Base-by-base conservation (phyloP, 805 yeast species). In the Kuraishia hungarica region DNA sequence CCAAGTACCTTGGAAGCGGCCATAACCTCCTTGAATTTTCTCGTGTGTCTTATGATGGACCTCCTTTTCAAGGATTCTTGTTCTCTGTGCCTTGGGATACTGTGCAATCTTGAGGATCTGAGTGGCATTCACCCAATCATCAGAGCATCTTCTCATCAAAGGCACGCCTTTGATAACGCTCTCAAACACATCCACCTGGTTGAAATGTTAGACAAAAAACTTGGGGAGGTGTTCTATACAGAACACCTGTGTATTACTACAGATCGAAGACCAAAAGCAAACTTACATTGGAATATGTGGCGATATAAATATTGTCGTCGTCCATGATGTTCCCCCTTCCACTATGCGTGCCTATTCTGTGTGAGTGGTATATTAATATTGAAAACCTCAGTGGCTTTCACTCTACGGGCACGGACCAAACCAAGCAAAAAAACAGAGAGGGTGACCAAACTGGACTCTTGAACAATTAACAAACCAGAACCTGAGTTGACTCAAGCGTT, bases 71-170 rank as follows among this genome's bases (percentile, higher is more conserved):
- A 88, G 70, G 50, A 88, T 80, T 63, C 87, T 81, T 1, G 94
- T 87, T 67, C 96, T 72, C 63, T 84, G 86, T 1, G 92, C 87
- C 68, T 88, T 88, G 49, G 89, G 87, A 62, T 84, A 85, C 57
- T 85, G 82, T 43, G 92, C 91, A 57, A 87, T 82, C 65, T 88
- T 87, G 61, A 88, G 73, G 43, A 87, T 84, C 66, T 88, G 96
- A 0, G 96, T 88, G 22, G 91, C 90, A 65, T 88, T 88, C 54
- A 94, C 90, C 98, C 98, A 94, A 62, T 92, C 88, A 67, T 94
- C 99, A 52, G 80, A 77, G 58, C 89, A 84, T 56, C 98, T 77
- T 62, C 98, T 81, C 98, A 94, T 94, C 54, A 88, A 78, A 24
- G 90, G 88, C 39, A 86, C 86, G 39, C 80, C 75, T 22, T 43